phyloP scores from a whole-genome alignment of 257 asterid genomes.

The Przewalskia tangutica region DNA sequence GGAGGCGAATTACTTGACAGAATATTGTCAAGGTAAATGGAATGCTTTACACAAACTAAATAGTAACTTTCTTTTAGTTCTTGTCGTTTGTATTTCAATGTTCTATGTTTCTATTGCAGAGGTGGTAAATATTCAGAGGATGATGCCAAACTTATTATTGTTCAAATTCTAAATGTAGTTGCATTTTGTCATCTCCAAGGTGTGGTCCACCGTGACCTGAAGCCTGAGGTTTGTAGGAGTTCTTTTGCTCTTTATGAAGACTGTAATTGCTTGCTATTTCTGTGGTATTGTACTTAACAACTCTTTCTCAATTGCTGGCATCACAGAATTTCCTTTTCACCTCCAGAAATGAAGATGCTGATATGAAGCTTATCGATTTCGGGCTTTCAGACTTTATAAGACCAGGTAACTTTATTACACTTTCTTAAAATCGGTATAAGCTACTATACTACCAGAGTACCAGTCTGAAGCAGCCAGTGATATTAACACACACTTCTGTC shows the following conservation, averaged over 20 bases:
- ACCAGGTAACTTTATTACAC: slow-evolving; percentile 43
- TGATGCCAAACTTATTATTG: slow-evolving; percentile 83
- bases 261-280: background rate
- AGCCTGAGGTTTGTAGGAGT: slow-evolving; percentile 65
- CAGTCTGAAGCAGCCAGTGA: background rate
- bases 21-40: slow-evolving; percentile 70
- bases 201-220: slow-evolving; percentile 94
- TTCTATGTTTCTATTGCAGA: slow-evolving; percentile 38
- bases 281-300: slow-evolving; percentile 1
- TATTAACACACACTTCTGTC: background rate
- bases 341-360: slow-evolving; percentile 83
- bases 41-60: background rate
- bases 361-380: slow-evolving; percentile 90
- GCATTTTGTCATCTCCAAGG: slow-evolving; percentile 98
- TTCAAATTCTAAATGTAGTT: slow-evolving; percentile 82
- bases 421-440: background rate
- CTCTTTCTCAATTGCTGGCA: slow-evolving; percentile 10
- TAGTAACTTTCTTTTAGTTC: background rate
- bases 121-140: slow-evolving; percentile 94
- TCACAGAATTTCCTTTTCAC: slow-evolving; percentile 80
- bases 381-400: slow-evolving; percentile 95
- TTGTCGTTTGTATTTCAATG: slow-evolving; percentile 19
- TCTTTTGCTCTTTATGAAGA: slow-evolving; percentile 1
- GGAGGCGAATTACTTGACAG: slow-evolving; percentile 95
- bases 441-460: background rate